Conservation (phyloP, 345 rosid species). For the Melaleuca quinquenervia region DNA sequence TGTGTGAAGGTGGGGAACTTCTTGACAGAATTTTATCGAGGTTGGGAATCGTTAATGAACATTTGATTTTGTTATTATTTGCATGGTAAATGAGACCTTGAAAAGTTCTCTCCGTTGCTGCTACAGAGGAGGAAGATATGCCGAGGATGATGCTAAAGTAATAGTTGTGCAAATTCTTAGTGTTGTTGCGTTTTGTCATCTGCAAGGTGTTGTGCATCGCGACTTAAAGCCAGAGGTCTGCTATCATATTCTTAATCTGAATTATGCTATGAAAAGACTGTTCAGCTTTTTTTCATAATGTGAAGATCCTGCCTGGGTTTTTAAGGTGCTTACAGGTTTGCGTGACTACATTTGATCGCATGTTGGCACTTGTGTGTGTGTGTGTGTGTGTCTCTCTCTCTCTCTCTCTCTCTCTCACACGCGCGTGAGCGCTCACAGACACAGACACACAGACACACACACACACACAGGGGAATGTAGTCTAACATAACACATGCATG, state of each 20-base stretch:
- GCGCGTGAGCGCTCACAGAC: too few relatives aligned
- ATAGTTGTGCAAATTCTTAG: constrained; percentile 67
- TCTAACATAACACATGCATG: not conserved
- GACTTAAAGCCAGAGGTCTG: constrained; percentile 94
- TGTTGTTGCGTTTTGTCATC: constrained; percentile 84
- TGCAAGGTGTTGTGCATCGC: constrained; percentile 97
- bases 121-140: constrained; percentile 84
- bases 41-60: constrained; percentile 15
- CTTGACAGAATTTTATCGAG: constrained; percentile 84
- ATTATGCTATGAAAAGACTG: not conserved
- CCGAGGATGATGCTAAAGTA: constrained; percentile 80
- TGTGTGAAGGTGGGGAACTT: constrained; percentile 97
- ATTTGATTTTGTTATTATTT: not conserved
- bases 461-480: not conserved
- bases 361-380: not conserved
- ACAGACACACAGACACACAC: too few relatives aligned
- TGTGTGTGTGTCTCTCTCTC: not conserved
- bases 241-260: not conserved
- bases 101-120: not conserved
- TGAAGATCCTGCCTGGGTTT: not conserved
- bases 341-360: not conserved
- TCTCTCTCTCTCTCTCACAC: not conserved
- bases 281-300: not conserved
- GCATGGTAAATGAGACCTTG: not conserved
- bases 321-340: not conserved